phyloP scores from a whole-genome alignment of 179 eudicot species.

The Corrigiola litoralis region DNA sequence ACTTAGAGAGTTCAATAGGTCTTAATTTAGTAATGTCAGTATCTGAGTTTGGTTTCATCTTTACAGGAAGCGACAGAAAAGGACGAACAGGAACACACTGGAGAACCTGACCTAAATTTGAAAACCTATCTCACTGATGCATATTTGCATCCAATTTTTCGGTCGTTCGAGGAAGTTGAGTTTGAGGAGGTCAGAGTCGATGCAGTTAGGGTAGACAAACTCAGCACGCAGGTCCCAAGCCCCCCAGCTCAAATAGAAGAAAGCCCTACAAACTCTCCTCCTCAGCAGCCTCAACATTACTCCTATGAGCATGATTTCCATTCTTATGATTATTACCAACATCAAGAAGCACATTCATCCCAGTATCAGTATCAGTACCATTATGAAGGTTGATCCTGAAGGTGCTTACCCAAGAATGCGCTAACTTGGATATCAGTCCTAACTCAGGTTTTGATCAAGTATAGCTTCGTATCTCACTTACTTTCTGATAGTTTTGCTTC shows the following conservation, averaged over 20 bases:
- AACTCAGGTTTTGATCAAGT: constrained; percentile 10
- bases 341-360: constrained; percentile 19
- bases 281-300: constrained; percentile 21
- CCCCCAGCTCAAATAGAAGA: constrained; percentile 23
- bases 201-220: constrained; percentile 37
- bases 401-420: background rate
- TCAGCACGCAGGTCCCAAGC: constrained; percentile 29
- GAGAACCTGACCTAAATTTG: constrained; percentile 46
- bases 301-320: constrained; percentile 17
- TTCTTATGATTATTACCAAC: constrained; percentile 23
- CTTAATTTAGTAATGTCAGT: background rate
- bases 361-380: constrained; percentile 20
- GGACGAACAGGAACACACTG: constrained; percentile 53
- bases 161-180: constrained; percentile 69
- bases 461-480: background rate
- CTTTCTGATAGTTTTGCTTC: background rate
- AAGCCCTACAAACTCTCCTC: constrained; percentile 18
- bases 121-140: constrained; percentile 65
- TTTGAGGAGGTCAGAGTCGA: constrained; percentile 47
- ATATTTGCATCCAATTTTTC: constrained; percentile 86
- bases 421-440: constrained; percentile 7
- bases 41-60: background rate
- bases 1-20: background rate
- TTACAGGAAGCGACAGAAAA: constrained; percentile 83
- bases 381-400: constrained; percentile 18